These are phyloP conservation scores for Moesziomyces globuligerus DNA, from an alignment of 1,284 basidiomycete species.

Conservation along the genomic window DNA sequence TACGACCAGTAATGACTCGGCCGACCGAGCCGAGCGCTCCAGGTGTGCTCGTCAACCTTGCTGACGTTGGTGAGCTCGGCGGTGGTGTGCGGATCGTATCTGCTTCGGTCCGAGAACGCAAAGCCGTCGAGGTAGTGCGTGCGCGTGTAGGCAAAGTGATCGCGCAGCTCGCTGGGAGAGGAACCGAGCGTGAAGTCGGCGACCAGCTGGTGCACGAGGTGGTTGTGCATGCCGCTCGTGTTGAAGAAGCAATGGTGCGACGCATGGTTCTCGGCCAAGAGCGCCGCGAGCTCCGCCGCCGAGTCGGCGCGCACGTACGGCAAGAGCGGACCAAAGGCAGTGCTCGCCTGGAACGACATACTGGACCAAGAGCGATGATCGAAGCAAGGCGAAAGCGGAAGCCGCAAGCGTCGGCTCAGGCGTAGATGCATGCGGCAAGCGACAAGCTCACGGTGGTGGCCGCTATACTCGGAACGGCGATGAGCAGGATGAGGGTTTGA, in stretches of 20 bases:
- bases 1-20: constrained; percentile 48
- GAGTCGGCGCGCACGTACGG: not conserved
- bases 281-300: not conserved
- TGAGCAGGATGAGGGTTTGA: not conserved
- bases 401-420: not conserved
- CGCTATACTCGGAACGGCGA: no score
- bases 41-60: constrained; percentile 24
- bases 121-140: constrained; percentile 25
- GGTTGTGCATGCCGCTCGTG: constrained; percentile 48
- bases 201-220: constrained; percentile 42
- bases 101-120: constrained; percentile 12
- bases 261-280: constrained; percentile 27
- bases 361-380: not conserved
- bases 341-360: constrained; percentile 1
- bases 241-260: constrained; percentile 55
- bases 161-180: constrained; percentile 8
- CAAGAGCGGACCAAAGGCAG: constrained; percentile 9
- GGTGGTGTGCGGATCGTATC: constrained; percentile 20
- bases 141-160: constrained; percentile 18
- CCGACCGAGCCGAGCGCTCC: constrained; percentile 39
- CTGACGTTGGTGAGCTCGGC: not conserved
- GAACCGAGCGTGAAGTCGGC: constrained; percentile 34
- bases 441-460: not conserved
- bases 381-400: not conserved
- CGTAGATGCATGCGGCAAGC: not conserved